Evolutionary conservation across 495 filamentous ascomycete genomes (phyloP), one percentile per base, ranked within the genome.

Genomic region (Penicillium dipodomyicola): DNA sequence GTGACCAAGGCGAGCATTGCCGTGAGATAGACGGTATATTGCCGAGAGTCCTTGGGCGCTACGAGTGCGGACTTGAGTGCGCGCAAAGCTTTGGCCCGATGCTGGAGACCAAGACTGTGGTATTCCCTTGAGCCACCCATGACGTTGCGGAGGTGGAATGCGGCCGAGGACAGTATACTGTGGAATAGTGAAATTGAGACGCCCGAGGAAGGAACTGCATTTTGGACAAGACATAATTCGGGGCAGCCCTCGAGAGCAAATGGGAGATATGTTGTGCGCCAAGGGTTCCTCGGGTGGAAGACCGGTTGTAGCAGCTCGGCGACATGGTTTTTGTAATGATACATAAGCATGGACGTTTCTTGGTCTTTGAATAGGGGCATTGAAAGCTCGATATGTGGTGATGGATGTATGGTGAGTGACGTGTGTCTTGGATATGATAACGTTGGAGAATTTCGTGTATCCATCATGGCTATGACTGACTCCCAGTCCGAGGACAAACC

Each of bases 271-370:
- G 52, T 60, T 11, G 57, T 60, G 43, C 40, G 53, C 57, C 57
- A 60, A 0, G 57, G 57, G 29, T 60, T 60, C 12, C 23, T 19
- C 17, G 57, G 52, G 32, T 60, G 57, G 5, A 39, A 17, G 3
- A 60, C 51, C 23, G 57, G 57, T 19, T 60, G 57, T 17, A 60
- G 45, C 30, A 60, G 52, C 17, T 46, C 57, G 9, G 57, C 44
- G 5, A 60, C 57, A 44, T 60, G 57, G n/a, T 50, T 52, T 32
- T 47, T 55, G 27, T 60, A 60, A 32, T 60, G 57, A 20, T 39
- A 60, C 40, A 60, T 37, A 10, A 60, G 57, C 42, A 55, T 47
- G 3, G 57, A 55, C 5, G 29, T 55, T 0, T 60, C 32, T 9
- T 23, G 12, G 5, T 49, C 45, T 33, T 17, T 46, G 19, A 60